Evolutionary conservation across 192 early-diverging fungal species (phyloP).

Genomic region (Linnemannia schmuckeri): DNA sequence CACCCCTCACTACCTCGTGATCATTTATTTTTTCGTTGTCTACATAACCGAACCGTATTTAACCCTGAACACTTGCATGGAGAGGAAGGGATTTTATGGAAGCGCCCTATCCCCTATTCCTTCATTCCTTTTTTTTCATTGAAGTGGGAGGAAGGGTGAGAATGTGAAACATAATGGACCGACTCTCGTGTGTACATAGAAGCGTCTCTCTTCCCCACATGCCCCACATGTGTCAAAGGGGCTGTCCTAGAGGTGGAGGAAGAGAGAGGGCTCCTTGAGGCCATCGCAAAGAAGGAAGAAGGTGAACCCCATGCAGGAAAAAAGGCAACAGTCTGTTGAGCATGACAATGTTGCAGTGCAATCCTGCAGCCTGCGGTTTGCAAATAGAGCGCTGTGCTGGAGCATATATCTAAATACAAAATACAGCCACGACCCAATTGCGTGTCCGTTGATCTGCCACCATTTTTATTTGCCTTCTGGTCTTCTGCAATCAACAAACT

Average conservation of each 20-base stretch:
- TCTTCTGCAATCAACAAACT: no score
- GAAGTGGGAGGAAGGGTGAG: neutral
- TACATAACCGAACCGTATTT: neutral
- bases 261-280: neutral
- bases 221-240: neutral
- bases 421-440: neutral
- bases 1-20: no score
- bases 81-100: neutral
- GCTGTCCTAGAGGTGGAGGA: neutral
- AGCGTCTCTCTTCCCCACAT: neutral
- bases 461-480: neutral
- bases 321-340: neutral
- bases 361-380: neutral
- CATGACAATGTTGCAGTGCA: neutral
- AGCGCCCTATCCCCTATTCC: neutral
- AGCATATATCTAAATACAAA: neutral
- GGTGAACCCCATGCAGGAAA: neutral
- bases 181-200: neutral
- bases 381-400: neutral
- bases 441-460: neutral
- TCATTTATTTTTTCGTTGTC: neutral
- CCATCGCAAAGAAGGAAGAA: neutral
- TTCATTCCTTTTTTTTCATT: neutral
- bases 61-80: neutral
- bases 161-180: neutral